Conservation (phyloP, 345 rosid genomes). For the Abelmoschus esculentus region DNA sequence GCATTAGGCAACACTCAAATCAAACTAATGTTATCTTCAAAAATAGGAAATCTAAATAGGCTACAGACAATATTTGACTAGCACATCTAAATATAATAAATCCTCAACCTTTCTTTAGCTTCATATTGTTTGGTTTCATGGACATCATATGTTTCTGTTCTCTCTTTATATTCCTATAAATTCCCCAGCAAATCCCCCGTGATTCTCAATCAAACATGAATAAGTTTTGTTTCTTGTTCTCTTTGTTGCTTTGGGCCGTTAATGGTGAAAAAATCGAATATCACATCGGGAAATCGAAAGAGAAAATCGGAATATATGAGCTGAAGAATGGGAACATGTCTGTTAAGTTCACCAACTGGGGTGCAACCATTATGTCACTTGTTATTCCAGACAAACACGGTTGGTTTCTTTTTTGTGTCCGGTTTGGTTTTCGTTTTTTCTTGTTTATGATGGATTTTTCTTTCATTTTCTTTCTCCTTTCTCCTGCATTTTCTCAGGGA, state of each 20-base stretch:
- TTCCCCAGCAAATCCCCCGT: background rate
- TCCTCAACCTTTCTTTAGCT: background rate
- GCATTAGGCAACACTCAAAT: no score
- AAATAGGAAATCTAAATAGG: background rate
- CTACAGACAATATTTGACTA: background rate
- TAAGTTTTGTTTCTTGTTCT: background rate
- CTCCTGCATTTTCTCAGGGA: conserved; percentile 40
- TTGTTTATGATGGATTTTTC: background rate
- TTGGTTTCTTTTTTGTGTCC: conserved; percentile 7
- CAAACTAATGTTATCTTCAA: no score
- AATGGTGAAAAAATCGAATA: background rate
- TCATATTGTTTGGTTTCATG: background rate
- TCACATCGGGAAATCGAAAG: no score
- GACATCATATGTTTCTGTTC: background rate
- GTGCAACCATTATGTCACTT: conserved; percentile 68
- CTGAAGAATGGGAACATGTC: conserved; percentile 66
- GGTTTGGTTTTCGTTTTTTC: background rate
- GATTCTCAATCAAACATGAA: background rate
- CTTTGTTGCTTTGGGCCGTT: background rate
- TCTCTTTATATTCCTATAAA: background rate
- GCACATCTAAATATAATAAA: no score
- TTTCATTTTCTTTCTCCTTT: background rate
- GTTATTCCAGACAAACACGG: conserved; percentile 75
- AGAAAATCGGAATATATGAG: conserved; percentile 40
- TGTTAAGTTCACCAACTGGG: conserved; percentile 69